Evolutionary conservation across 352 stramenopile genomes (phyloP), one percentile per base, ranked within the genome.

Genomic region (Blastocystis sp.): DNA sequence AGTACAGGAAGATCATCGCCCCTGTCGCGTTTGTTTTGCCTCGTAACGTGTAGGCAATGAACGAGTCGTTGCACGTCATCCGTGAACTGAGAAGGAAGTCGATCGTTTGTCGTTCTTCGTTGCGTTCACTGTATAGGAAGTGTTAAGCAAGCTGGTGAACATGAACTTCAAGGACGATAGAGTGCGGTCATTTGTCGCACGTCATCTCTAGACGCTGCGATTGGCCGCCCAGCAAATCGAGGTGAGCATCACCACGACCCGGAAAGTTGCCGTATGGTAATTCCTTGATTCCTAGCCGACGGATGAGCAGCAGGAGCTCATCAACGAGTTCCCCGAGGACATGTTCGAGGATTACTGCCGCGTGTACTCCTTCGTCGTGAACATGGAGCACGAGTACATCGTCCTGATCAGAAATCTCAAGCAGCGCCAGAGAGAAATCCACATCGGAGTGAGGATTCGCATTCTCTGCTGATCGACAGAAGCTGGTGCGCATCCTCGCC

Each of bases 361-460:
- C 28, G 66, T 53, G 38, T 45, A 66, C 28, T n/a, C 56, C n/a
- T 81, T 81, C 71, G 45, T 81, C 21, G 17, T 65, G 7, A 38
- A 81, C 59, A 81, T 81, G 71, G 71, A 81, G 23, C 17, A 81
- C 52, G 52, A 81, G 48, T 62, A 81, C 28, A 60, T 81, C 38
- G 43, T 66, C 19, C 11, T 81, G 43, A 81, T 81, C 43, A 45
- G n/a, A 7, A 81, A 81, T 21, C n/a, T 81, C 2, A 34, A 59
- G 3, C 10, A 17, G 4, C 71, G 71, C n/a, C 23, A 56, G 48
- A 45, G 71, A 7, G 71, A 81, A 64, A 38, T 81, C 59, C 40
- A 81, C 43, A 64, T 81, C 21, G 71, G 71, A 1, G 62, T 69
- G 40, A 5, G 28, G 28, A 11, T 28, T 28, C 62, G 1, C 40